A percentile compares a stretch with the other conserved stretches of the same genome.
phyloP scores from a whole-genome alignment of 768 basidiomycete species.

The Tulasnella sp. region DNA sequence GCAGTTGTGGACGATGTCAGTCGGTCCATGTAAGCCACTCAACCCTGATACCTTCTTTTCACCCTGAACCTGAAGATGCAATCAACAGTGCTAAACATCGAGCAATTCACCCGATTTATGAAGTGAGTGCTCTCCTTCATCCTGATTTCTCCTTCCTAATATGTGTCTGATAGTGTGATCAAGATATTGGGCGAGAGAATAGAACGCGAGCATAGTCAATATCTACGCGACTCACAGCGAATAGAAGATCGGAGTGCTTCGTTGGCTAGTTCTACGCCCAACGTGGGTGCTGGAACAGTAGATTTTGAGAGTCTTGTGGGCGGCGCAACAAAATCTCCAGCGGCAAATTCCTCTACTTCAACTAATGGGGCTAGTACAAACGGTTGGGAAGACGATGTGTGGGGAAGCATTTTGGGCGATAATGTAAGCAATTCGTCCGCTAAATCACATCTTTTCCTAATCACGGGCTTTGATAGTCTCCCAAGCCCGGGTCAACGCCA shows the following conservation, averaged over 20 bases:
- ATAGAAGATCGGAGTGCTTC: constrained; percentile 64
- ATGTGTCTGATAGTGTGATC: constrained; percentile 24
- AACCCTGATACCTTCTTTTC: not conserved
- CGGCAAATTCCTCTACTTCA: constrained; percentile 8
- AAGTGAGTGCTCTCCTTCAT: constrained; percentile 22
- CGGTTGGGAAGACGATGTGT: constrained; percentile 72
- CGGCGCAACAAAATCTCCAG: constrained; percentile 27
- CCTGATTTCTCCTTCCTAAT: not conserved
- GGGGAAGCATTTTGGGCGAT: constrained; percentile 60
- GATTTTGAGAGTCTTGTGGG: constrained; percentile 78
- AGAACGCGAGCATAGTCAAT: constrained; percentile 83
- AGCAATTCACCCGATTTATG: constrained; percentile 92
- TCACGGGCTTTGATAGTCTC: constrained; percentile 23
- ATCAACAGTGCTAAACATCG: constrained; percentile 31
- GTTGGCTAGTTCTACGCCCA: constrained; percentile 29
- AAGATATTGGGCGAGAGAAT: constrained; percentile 55
- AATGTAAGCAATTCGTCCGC: constrained; percentile 18
- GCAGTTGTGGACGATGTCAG: constrained; percentile 94
- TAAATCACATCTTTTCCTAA: not conserved
- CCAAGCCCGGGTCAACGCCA: constrained; percentile 3
- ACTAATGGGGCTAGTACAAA: constrained; percentile 24
- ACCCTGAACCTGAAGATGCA: constrained; percentile 18
- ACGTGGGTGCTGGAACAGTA: constrained; percentile 34
- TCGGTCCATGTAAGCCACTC: constrained; percentile 64
- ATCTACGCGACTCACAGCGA: constrained; percentile 82